These are phyloP conservation scores for Dryas integrifolia DNA, from an alignment of 331 rosid genomes.

Conservation along the genomic window DNA sequence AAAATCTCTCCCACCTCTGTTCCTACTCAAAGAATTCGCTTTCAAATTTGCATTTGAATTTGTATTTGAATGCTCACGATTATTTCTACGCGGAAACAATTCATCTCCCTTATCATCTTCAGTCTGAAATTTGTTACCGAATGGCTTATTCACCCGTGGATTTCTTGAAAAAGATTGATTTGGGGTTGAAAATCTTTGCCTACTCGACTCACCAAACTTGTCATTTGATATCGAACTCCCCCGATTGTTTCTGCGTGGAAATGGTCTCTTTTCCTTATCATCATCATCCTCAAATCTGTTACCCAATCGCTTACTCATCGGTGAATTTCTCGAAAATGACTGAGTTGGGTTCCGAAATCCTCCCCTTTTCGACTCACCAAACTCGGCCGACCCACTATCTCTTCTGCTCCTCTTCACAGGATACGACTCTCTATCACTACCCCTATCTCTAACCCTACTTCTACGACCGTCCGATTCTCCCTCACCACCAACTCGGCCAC, in stretches of 20 bases:
- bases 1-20: conserved; percentile 40
- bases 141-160: conserved; percentile 18
- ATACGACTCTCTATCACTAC: conserved; percentile 14
- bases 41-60: not conserved
- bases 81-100: conserved; percentile 5
- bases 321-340: conserved; percentile 25
- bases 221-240: conserved; percentile 7
- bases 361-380: conserved; percentile 28
- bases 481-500: conserved; percentile 21
- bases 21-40: conserved; percentile 37
- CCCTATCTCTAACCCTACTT: conserved; percentile 22
- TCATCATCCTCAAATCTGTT: not conserved
- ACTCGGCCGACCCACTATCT: conserved; percentile 29
- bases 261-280: conserved; percentile 2
- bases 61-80: not conserved
- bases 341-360: conserved; percentile 1
- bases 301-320: conserved; percentile 16
- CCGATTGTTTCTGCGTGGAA: conserved; percentile 14
- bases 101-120: conserved; percentile 13
- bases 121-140: conserved; percentile 5
- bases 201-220: conserved; percentile 20
- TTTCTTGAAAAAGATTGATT: conserved; percentile 22
- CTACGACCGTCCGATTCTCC: conserved; percentile 43
- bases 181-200: conserved; percentile 26
- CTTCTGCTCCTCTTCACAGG: conserved; percentile 39